These are phyloP conservation scores for Skeletonema tropicum DNA, from an alignment of 108 stramenopile species.

Conservation along the genomic window DNA sequence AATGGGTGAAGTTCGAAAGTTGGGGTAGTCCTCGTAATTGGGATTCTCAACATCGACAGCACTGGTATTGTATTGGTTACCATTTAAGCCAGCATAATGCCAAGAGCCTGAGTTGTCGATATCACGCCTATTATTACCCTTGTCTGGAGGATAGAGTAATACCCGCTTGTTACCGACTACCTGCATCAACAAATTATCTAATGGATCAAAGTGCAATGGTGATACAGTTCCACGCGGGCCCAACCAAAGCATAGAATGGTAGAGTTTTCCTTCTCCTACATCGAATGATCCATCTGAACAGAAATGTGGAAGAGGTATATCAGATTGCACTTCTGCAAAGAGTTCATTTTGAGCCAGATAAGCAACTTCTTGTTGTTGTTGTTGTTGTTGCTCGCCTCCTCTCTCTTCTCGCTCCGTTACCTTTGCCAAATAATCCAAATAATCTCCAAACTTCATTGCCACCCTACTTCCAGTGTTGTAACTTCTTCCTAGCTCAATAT, in stretches of 20 bases:
- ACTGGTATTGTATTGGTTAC: conserved; percentile 80
- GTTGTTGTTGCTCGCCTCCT: conserved; percentile 20
- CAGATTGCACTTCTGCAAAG: conserved; percentile 42
- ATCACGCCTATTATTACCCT: not conserved
- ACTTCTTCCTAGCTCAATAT: conserved; percentile 78
- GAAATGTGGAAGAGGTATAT: conserved; percentile 62
- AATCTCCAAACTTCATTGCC: conserved; percentile 60
- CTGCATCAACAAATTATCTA: conserved; percentile 83
- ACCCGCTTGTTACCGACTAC: conserved; percentile 71
- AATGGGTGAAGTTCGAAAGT: conserved; percentile 46
- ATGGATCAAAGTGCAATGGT: conserved; percentile 82
- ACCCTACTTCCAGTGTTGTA: conserved; percentile 36
- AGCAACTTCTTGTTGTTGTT: conserved; percentile 46
- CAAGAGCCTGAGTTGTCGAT: conserved; percentile 28
- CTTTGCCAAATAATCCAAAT: conserved; percentile 64
- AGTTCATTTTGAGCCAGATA: conserved; percentile 88
- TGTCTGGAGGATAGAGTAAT: conserved; percentile 49
- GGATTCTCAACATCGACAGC: conserved; percentile 61
- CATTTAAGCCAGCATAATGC: conserved; percentile 62
- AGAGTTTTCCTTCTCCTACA: conserved; percentile 69
- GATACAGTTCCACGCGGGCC: conserved; percentile 71
- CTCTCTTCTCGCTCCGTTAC: conserved; percentile 54
- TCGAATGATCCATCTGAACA: conserved; percentile 39
- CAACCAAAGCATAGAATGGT: conserved; percentile 79
- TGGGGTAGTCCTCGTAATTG: conserved; percentile 50